Evolutionary conservation across 257 asterid species (phyloP).

Genomic region (Capsicum baccatum): DNA sequence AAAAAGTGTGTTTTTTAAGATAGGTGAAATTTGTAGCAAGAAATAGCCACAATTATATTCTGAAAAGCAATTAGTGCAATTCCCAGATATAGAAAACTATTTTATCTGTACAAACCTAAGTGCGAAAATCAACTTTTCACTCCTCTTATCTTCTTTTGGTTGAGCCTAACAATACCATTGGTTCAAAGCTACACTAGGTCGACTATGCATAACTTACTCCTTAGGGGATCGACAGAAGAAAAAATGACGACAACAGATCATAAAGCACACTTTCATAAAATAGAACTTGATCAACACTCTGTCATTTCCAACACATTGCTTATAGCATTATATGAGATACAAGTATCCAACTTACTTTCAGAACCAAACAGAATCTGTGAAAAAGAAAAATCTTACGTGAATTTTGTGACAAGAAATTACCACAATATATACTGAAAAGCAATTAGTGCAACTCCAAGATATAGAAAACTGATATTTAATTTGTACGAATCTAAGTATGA

Average conservation of each 20-base stretch:
- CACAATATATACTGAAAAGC: too few species aligned
- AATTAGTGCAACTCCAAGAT: too few species aligned
- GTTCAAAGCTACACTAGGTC: background rate
- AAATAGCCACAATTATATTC: conserved; percentile 7
- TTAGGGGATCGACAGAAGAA: conserved; percentile 18
- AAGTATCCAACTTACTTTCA: conserved; percentile 5
- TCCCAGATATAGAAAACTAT: background rate
- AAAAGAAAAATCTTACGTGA: too few species aligned
- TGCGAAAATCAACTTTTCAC: background rate
- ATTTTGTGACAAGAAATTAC: too few species aligned
- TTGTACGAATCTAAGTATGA: too few species aligned
- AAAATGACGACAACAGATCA: background rate
- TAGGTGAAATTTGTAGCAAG: conserved; percentile 1
- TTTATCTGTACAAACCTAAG: background rate
- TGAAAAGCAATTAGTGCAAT: background rate
- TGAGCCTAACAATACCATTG: background rate
- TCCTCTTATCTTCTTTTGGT: background rate
- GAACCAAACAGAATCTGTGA: conserved; percentile 13
- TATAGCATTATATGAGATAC: background rate
- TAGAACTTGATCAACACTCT: background rate
- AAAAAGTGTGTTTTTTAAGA: background rate
- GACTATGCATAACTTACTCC: conserved; percentile 19
- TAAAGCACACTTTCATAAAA: background rate
- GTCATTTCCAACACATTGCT: background rate
- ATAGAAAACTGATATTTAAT: too few species aligned